Conservation (phyloP, 2,329 filamentous ascomycete genomes). For the Cucurbitaria berberidis region DNA sequence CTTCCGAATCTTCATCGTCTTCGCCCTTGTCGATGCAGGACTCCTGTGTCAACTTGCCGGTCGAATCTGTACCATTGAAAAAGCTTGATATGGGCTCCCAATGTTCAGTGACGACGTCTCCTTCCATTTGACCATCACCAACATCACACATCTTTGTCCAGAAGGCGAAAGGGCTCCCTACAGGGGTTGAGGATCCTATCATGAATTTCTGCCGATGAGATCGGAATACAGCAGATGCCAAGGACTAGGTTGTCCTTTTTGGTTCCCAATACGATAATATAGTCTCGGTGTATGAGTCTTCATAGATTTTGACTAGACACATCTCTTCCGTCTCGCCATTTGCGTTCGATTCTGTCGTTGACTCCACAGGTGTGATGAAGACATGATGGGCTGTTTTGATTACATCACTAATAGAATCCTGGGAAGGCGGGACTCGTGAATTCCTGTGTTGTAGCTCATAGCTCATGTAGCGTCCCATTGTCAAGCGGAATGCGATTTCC, state of each 20-base stretch:
- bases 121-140: neutral
- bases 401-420: neutral
- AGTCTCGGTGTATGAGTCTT: neutral
- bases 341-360: neutral
- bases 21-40: constrained; percentile 11
- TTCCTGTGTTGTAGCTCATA: constrained; percentile 15
- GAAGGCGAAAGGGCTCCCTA: neutral
- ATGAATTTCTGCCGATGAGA: constrained; percentile 14
- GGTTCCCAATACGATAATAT: constrained; percentile 16
- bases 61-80: constrained; percentile 19
- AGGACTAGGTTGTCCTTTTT: constrained; percentile 11
- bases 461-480: constrained; percentile 10
- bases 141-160: neutral
- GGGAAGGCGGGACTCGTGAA: neutral
- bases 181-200: neutral
- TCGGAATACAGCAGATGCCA: constrained; percentile 13
- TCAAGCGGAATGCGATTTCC: constrained; percentile 13
- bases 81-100: constrained; percentile 13
- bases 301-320: constrained; percentile 18
- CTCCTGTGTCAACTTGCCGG: constrained; percentile 25
- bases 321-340: constrained; percentile 1
- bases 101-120: constrained; percentile 3
- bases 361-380: constrained; percentile 4
- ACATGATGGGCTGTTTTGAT: constrained; percentile 2
- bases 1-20: neutral